These are phyloP conservation scores for Ceratocystis alfenasii DNA, from an alignment of 2,329 filamentous ascomycete genomes.

Conservation along the genomic window DNA sequence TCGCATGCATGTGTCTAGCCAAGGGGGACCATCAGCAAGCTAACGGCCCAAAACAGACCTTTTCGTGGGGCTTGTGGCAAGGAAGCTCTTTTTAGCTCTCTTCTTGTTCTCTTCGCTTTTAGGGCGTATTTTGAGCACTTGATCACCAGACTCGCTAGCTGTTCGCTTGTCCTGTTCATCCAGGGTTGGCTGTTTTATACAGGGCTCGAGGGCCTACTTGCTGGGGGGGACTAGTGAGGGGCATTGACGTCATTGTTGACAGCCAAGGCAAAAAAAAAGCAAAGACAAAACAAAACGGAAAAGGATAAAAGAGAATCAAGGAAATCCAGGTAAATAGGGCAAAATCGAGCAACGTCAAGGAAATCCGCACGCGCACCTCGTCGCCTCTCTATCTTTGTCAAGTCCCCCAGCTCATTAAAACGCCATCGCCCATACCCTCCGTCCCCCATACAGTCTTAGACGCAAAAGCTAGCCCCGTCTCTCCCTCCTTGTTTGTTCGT, in stretches of 20 bases:
- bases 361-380: not conserved
- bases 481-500: not conserved
- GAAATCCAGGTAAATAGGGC: not conserved
- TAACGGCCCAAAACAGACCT: no score
- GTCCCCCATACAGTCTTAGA: not conserved
- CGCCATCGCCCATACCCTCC: no score
- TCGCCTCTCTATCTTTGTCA: not conserved
- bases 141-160: not conserved
- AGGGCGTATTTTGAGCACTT: no score
- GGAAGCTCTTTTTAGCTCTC: no score
- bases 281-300: not conserved
- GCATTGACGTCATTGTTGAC: slow-evolving; percentile 1
- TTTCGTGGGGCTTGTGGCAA: no score
- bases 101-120: no score
- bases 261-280: not conserved
- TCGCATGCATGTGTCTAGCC: no score
- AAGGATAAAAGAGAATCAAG: not conserved
- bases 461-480: not conserved
- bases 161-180: not conserved
- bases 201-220: not conserved
- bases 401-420: no score
- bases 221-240: not conserved
- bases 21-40: no score
- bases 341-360: not conserved
- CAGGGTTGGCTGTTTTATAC: not conserved